A percentile compares a stretch with the other conserved stretches of the same genome.
These are phyloP conservation scores for Kodamaea hsintzibuensis DNA, from an alignment of 805 yeast genomes.

Conservation along the genomic window DNA sequence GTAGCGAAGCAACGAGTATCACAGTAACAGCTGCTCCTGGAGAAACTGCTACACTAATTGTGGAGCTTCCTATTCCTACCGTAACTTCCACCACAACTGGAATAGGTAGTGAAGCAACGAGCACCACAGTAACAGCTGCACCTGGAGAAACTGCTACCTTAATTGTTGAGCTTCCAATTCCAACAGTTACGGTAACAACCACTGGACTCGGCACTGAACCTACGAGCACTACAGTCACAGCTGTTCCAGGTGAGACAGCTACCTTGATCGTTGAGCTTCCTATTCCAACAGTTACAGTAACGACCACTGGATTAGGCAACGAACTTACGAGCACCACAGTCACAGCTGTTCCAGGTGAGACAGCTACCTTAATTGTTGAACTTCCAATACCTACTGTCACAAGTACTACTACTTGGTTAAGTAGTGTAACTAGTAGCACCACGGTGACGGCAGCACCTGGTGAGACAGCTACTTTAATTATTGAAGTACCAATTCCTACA, in stretches of 20 bases:
- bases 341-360: conserved; percentile 14
- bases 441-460: not conserved
- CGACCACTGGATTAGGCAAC: conserved; percentile 4
- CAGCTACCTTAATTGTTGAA: conserved; percentile 13
- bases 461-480: too few relatives aligned
- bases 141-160: conserved; percentile 6
- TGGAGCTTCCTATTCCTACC: conserved; percentile 3
- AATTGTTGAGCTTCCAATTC: not conserved
- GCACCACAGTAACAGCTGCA: not conserved
- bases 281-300: conserved; percentile 11
- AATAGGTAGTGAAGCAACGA: not conserved
- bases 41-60: conserved; percentile 14
- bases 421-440: not conserved
- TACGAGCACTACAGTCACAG: conserved; percentile 8
- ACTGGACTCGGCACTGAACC: conserved; percentile 11
- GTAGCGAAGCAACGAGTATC: not conserved
- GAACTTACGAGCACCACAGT: conserved; percentile 14
- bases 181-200: not conserved
- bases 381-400: conserved; percentile 14
- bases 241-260: conserved; percentile 10
- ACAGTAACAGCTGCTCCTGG: conserved; percentile 9
- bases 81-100: not conserved
- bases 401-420: not conserved
- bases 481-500: not conserved
- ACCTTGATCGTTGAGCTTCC: conserved; percentile 17